These are phyloP conservation scores for Mollisia scopiformis DNA, from an alignment of 2,329 filamentous ascomycete genomes.

Conservation along the genomic window DNA sequence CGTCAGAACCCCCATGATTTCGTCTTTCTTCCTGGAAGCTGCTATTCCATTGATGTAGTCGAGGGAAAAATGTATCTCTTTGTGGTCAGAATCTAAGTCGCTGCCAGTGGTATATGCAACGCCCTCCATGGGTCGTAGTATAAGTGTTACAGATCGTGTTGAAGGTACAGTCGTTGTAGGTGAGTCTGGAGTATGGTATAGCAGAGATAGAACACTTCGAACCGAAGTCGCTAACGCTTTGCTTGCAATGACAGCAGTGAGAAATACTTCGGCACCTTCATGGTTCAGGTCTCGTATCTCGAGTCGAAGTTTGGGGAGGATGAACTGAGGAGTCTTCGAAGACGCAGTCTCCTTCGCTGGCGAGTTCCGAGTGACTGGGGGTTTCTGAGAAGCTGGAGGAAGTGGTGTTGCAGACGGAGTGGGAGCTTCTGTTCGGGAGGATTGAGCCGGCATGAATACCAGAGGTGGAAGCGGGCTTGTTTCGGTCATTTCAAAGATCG, in stretches of 20 bases:
- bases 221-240: slow-evolving; percentile 66
- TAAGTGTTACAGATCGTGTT: slow-evolving; percentile 85
- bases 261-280: slow-evolving; percentile 67
- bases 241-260: slow-evolving; percentile 65
- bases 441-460: slow-evolving; percentile 29
- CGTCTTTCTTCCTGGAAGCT: slow-evolving; percentile 50
- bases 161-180: slow-evolving; percentile 48
- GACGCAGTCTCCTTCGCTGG: slow-evolving; percentile 1
- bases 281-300: slow-evolving; percentile 61
- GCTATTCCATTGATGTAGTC: slow-evolving; percentile 65
- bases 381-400: slow-evolving; percentile 13
- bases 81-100: slow-evolving; percentile 82
- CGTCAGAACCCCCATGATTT: slow-evolving; percentile 82
- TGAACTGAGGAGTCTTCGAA: slow-evolving; percentile 35
- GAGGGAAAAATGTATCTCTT: slow-evolving; percentile 88
- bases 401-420: slow-evolving; percentile 22
- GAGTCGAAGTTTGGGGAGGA: slow-evolving; percentile 59
- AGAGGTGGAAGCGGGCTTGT: slow-evolving; percentile 21
- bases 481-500: not conserved
- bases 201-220: slow-evolving; percentile 67
- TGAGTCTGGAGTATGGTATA: slow-evolving; percentile 62
- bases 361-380: not conserved
- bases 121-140: slow-evolving; percentile 78
- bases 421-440: slow-evolving; percentile 20
- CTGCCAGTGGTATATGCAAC: slow-evolving; percentile 87